A percentile compares a stretch with the other conserved stretches of the same genome.
Conservation (phyloP, 75 land plant species). For the Adiantum capillusveneris region DNA sequence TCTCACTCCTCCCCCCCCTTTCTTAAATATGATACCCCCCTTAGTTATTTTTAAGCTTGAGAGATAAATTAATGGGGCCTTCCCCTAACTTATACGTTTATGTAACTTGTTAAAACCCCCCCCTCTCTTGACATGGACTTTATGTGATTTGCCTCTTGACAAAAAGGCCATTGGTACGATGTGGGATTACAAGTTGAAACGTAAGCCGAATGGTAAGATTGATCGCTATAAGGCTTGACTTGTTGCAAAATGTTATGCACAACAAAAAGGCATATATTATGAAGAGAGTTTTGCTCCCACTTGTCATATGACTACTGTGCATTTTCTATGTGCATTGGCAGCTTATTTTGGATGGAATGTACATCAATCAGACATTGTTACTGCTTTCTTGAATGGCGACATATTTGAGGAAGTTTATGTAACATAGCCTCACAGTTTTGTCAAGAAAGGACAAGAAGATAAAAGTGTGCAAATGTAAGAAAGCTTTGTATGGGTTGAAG, state of each 20-base stretch:
- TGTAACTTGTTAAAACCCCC: too few relatives aligned
- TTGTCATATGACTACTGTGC: not conserved
- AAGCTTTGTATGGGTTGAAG: not conserved
- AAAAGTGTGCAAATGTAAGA: not conserved
- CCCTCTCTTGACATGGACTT: not conserved
- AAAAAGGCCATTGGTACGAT: not conserved
- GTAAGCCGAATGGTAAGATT: not conserved
- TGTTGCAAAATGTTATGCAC: constrained; percentile 7
- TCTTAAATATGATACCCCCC: too few relatives aligned
- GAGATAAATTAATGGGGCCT: too few relatives aligned
- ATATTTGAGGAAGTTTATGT: too few relatives aligned
- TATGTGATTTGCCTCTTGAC: constrained; percentile 3
- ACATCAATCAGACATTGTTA: constrained; percentile 3
- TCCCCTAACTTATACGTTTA: too few relatives aligned
- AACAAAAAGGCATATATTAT: constrained; percentile 4
- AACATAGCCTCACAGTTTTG: not conserved
- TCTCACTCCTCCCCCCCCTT: too few relatives aligned
- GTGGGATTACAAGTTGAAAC: constrained; percentile 8
- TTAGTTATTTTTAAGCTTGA: too few relatives aligned
- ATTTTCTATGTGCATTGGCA: not conserved
- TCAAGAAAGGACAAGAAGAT: not conserved
- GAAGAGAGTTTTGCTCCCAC: constrained; percentile 9
- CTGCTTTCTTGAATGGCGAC: constrained; percentile 6
- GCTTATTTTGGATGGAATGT: constrained; percentile 3
- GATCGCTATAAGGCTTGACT: constrained; percentile 11